Evolutionary conservation across 2,329 filamentous ascomycete genomes (phyloP), one percentile per base, ranked within the genome.

Genomic region (Fusarium nurragi): DNA sequence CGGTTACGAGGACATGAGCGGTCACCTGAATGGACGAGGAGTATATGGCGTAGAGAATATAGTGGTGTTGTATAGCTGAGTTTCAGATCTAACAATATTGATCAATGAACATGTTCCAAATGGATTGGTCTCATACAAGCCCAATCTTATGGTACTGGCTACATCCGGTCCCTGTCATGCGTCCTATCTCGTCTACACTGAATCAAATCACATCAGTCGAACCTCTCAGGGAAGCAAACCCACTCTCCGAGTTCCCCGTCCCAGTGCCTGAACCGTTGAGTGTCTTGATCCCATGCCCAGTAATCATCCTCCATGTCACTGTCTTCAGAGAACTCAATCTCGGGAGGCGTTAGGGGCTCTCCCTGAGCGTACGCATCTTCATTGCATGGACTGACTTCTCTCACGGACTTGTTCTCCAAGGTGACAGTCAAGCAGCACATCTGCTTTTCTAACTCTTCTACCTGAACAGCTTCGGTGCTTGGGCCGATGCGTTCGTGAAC

Each of bases 201-300:
- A 6, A 19, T 45, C 14, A 41, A 46, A 19, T 19, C 19, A 12
- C 16, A 41, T 70, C 41, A 71, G 46, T 71, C 67, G 43, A 71
- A 71, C n/a, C 41, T 52, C 48, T 70, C 67, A 4, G 70, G 70
- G 25, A 64, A 73, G 34, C 60, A 68, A 9, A 71, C 44, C 63
- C 65, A 70, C n/a, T 57, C 59, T 32, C 40, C 32, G 36, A 65
- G 51, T 21, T 71, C 60, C 13, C 57, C 57, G 16, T 72, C 69
- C 70, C 65, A 71, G 23, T 72, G 70, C 5, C 54, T 60, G 45
- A 70, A 71, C 23, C 52, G 56, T 28, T 66, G 40, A 14, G 44
- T 45, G 0, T 46, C 19, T 37, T 56, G 49, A 26, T 72, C 53
- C 68, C 67, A 71, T 22, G 60, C 39, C 70, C 70, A 72, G 23